Base-by-base conservation (phyloP, 768 basidiomycete species). In the Obba rivulosa region DNA sequence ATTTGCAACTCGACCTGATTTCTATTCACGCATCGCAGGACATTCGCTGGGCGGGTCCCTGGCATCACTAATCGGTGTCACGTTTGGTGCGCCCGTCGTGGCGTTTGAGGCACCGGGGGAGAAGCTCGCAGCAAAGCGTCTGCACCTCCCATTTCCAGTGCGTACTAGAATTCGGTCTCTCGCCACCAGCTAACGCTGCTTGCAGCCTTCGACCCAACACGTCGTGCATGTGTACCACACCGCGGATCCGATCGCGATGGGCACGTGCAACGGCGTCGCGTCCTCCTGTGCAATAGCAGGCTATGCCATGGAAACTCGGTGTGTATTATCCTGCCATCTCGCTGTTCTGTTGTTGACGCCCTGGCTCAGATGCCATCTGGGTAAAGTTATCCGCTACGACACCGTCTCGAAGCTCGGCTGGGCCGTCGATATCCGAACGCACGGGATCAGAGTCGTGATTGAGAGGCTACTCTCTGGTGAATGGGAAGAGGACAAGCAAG, bases 61-160 rank as follows among this genome's bases (percentile, higher is more conserved):
- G 17, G 83, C 93, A 2, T 81, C 91, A 0, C 76, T 99, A 3
- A 70, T 97, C 8, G 92, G 90, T 0, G 72, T 80, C 2, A 93
- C 95, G 0, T 99, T 97, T 60, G 95, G 95, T n/a, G 81, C 74
- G 3, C 95, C 95, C 0, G 87, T 87, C 14, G 89, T 99, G 10
- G 79, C 91, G 0, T 94, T 95, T 59, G 48, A 49, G 31, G 78
- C 91, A 0, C 92, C 92, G 0, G 77, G 71, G 8, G 79, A 81
- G 46, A 66, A 66, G 34, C 62, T 80, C 23, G 62, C 94, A 2
- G 80, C 93, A 0, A 66, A 69, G 2, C 76, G 95, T 18, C 73
- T 97, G 13, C 93, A 97, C 63, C 80, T 98, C 3, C 92, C 94
- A 2, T 73, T 81, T 8, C 91, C 93, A 2, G 92, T 92, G 54